These are phyloP conservation scores for Antrodiella citrinella DNA, from an alignment of 768 basidiomycete species.

Conservation along the genomic window DNA sequence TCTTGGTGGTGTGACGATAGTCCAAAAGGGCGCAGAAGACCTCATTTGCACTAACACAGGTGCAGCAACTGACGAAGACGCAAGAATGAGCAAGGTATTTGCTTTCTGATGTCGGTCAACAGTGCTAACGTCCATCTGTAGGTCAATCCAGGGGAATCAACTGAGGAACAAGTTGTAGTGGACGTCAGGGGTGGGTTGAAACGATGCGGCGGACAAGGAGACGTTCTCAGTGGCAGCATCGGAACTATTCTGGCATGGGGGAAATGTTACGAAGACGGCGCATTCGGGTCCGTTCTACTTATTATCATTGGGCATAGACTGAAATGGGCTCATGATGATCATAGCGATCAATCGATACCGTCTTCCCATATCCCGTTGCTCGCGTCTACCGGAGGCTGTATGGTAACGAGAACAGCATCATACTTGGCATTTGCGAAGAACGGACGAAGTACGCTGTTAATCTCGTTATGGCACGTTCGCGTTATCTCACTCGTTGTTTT, in stretches of 20 bases:
- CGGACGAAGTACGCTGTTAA: conserved; percentile 40
- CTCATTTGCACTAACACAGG: conserved; percentile 74
- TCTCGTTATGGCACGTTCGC: neutral
- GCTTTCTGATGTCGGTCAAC: neutral
- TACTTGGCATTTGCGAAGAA: conserved; percentile 65
- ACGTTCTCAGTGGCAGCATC: conserved; percentile 81
- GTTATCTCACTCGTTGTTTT: neutral
- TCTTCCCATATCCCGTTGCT: conserved; percentile 69
- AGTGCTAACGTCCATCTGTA: neutral
- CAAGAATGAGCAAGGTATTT: conserved; percentile 27
- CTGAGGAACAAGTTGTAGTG: conserved; percentile 53
- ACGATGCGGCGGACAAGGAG: conserved; percentile 94
- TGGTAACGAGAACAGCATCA: conserved; percentile 83
- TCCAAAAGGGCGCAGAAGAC: conserved; percentile 83
- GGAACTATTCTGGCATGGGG: conserved; percentile 94
- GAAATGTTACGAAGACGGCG: conserved; percentile 82
- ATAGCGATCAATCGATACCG: conserved; percentile 46
- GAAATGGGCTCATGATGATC: conserved; percentile 2
- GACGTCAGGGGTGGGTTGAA: conserved; percentile 77
- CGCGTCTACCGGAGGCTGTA: conserved; percentile 79
- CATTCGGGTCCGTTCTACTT: conserved; percentile 49
- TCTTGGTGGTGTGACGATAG: conserved; percentile 82
- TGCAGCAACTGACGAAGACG: conserved; percentile 35
- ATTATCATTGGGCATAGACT: neutral
- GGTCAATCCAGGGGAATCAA: conserved; percentile 16